phyloP scores from a whole-genome alignment of 2,329 filamentous ascomycete species.

The Geoglossum cookeanum region DNA sequence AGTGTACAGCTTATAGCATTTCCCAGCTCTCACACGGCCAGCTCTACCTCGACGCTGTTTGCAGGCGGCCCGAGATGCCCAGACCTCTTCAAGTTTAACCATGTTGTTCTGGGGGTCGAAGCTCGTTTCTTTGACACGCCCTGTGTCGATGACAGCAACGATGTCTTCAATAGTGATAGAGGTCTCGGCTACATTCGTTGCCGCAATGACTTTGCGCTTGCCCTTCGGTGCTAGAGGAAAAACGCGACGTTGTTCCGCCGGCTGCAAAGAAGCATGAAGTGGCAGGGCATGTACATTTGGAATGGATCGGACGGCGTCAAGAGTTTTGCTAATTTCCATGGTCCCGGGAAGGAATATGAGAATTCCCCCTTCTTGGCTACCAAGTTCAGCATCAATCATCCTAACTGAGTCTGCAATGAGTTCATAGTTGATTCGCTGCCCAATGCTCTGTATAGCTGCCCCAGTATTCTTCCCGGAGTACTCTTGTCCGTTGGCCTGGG shows the following conservation, averaged over 20 bases:
- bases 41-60: conserved; percentile 88
- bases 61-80: conserved; percentile 84
- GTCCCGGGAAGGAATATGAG: conserved; percentile 91
- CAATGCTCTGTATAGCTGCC: conserved; percentile 23
- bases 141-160: conserved; percentile 86
- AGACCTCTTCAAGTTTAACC: conserved; percentile 83
- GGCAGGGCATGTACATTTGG: conserved; percentile 60
- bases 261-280: conserved; percentile 79
- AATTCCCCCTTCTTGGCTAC: conserved; percentile 60
- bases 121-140: conserved; percentile 89
- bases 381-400: conserved; percentile 62
- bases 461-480: conserved; percentile 31
- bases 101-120: conserved; percentile 87
- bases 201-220: conserved; percentile 79
- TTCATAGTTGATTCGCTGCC: conserved; percentile 80
- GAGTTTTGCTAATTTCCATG: conserved; percentile 71
- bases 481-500: conserved; percentile 9
- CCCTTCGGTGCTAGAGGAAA: conserved; percentile 59
- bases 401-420: conserved; percentile 64
- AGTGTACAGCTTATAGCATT: conserved; percentile 92
- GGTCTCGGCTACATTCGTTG: conserved; percentile 94
- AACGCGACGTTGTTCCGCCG: conserved; percentile 70
- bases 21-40: conserved; percentile 75
- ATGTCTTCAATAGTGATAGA: conserved; percentile 98
- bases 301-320: conserved; percentile 46